Percentiles rank a stretch among this genome's conserved stretches.
Evolutionary conservation across 768 basidiomycete genomes (phyloP).

Genomic region (Leucogyrophana mollusca): DNA sequence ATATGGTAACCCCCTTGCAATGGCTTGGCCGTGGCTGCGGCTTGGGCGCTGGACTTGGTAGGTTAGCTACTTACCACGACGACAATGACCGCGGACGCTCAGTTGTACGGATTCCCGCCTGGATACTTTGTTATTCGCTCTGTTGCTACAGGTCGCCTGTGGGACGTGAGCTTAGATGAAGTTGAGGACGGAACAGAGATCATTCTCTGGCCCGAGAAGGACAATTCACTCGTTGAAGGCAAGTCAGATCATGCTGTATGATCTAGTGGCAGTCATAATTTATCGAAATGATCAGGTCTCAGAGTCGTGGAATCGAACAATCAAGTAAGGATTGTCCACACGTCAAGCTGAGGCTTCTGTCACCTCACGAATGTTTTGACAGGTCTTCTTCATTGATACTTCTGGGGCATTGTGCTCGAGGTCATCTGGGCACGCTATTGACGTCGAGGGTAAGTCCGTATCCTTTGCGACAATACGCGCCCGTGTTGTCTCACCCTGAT

Average conservation of each 20-base stretch:
- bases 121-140: conserved; percentile 41
- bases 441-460: conserved; percentile 60
- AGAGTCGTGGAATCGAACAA: conserved; percentile 70
- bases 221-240: conserved; percentile 79
- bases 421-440: conserved; percentile 78
- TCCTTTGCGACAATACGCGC: background rate
- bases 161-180: conserved; percentile 32
- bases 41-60: too few relatives aligned
- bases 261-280: background rate
- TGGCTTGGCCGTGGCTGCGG: too few relatives aligned
- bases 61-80: background rate
- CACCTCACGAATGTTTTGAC: background rate
- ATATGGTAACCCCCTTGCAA: too few relatives aligned
- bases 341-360: too few relatives aligned
- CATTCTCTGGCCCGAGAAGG: conserved; percentile 70
- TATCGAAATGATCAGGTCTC: conserved; percentile 43
- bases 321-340: conserved; percentile 45
- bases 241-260: conserved; percentile 19
- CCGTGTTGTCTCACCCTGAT: conserved; percentile 6
- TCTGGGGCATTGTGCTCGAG: conserved; percentile 76
- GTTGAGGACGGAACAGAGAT: conserved; percentile 43
- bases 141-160: conserved; percentile 32
- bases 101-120: conserved; percentile 32
- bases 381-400: conserved; percentile 86
- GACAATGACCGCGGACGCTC: conserved; percentile 17